These are phyloP conservation scores for Aspergillus pseudoviridinutans DNA, from an alignment of 2,329 filamentous ascomycete genomes.

Conservation along the genomic window DNA sequence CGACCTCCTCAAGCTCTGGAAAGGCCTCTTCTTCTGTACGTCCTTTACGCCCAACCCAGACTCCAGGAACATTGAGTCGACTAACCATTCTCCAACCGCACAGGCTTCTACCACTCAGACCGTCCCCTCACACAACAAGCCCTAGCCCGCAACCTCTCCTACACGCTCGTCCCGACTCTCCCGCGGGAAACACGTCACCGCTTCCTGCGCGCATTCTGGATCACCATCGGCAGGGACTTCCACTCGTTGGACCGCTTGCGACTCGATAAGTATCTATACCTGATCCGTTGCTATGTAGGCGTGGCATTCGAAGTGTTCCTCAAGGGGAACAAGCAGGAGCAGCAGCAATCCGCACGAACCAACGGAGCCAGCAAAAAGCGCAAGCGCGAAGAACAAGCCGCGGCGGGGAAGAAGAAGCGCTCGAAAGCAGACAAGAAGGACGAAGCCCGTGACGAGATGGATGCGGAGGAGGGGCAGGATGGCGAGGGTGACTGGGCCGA, in stretches of 20 bases:
- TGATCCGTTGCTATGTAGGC: slow-evolving; percentile 73
- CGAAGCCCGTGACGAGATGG: slow-evolving; percentile 12
- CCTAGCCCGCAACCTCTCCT: slow-evolving; percentile 73
- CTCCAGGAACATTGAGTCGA: background rate
- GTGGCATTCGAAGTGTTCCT: slow-evolving; percentile 57
- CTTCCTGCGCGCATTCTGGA: slow-evolving; percentile 65
- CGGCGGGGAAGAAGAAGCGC: slow-evolving; percentile 24
- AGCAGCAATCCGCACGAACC: background rate
- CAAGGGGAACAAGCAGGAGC: slow-evolving; percentile 20
- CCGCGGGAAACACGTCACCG: slow-evolving; percentile 44
- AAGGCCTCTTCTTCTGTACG: slow-evolving; percentile 81
- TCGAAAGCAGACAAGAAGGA: slow-evolving; percentile 15
- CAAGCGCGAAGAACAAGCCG: background rate
- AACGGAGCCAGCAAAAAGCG: background rate
- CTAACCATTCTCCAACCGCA: background rate
- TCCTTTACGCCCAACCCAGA: background rate
- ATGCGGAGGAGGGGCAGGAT: slow-evolving; percentile 17
- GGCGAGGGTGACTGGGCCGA: slow-evolving; percentile 27
- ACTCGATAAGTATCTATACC: slow-evolving; percentile 88
- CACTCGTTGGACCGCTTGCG: slow-evolving; percentile 67
- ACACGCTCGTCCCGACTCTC: slow-evolving; percentile 58
- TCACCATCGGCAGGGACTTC: slow-evolving; percentile 66
- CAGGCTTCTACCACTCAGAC: slow-evolving; percentile 87
- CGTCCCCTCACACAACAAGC: slow-evolving; percentile 81
- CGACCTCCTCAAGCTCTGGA: slow-evolving; percentile 87